Evolutionary conservation across 306 rosid genomes (phyloP).

Genomic region (Corylus heterophylla): DNA sequence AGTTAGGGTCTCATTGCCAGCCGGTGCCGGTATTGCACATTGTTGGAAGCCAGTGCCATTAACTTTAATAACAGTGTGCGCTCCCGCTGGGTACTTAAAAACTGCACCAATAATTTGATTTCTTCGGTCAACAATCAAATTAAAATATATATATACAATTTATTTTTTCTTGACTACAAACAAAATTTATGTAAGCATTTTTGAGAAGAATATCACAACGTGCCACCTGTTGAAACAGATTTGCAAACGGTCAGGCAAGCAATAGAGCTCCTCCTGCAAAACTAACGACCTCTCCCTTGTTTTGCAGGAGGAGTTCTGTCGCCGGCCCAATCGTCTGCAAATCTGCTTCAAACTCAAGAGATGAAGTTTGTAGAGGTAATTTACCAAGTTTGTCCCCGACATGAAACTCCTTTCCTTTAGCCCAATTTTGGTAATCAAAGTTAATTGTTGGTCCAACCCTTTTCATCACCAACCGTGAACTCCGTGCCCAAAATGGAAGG

Average conservation of each 20-base stretch:
- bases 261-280: too few relatives aligned
- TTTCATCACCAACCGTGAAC: conserved; percentile 37
- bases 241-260: too few relatives aligned
- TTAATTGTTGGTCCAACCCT: conserved; percentile 46
- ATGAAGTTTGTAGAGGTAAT: neutral
- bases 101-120: conserved; percentile 22
- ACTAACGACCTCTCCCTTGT: too few relatives aligned
- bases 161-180: too few relatives aligned
- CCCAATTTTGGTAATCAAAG: conserved; percentile 47
- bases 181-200: too few relatives aligned
- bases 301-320: too few relatives aligned
- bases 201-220: too few relatives aligned
- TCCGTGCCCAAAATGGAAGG: conserved; percentile 34
- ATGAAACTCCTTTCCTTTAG: conserved; percentile 38
- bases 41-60: conserved; percentile 41
- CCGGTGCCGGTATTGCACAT: conserved; percentile 30
- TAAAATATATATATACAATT: neutral
- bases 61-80: conserved; percentile 42
- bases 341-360: too few relatives aligned
- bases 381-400: conserved; percentile 58
- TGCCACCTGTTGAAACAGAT: too few relatives aligned
- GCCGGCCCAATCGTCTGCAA: too few relatives aligned
- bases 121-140: neutral
- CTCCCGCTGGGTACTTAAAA: conserved; percentile 40
- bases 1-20: conserved; percentile 14